Conservation (phyloP, 306 rosid species). For the Castanea mollissima region DNA sequence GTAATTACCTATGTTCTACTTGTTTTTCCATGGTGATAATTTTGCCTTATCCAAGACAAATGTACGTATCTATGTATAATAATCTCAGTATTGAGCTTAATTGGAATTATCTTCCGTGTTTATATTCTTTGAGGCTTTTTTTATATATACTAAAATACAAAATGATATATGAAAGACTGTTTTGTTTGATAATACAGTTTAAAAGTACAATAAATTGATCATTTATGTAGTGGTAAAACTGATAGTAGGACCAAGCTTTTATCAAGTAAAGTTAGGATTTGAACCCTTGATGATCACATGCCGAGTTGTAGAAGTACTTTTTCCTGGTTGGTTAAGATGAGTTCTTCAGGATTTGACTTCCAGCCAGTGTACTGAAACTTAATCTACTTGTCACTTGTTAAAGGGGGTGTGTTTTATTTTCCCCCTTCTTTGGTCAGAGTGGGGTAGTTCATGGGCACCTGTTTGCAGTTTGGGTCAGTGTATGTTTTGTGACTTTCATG, state of each 20-base stretch:
- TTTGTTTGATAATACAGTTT: background rate
- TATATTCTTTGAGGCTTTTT: background rate
- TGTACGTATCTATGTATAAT: background rate
- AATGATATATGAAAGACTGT: background rate
- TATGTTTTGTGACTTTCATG: background rate
- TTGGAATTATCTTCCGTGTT: background rate
- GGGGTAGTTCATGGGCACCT: background rate
- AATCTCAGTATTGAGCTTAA: slow-evolving; percentile 1
- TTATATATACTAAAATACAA: background rate
- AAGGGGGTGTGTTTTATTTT: background rate
- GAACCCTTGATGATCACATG: background rate
- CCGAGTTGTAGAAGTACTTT: background rate
- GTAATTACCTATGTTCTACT: slow-evolving; percentile 39
- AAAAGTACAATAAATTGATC: background rate
- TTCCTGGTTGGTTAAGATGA: background rate
- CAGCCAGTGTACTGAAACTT: background rate
- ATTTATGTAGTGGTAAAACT: background rate
- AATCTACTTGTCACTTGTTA: background rate
- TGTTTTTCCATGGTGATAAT: slow-evolving; percentile 6
- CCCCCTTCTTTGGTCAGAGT: background rate
- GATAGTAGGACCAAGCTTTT: no score
- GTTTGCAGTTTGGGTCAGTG: background rate
- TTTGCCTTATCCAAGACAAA: slow-evolving; percentile 3
- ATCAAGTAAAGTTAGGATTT: background rate
- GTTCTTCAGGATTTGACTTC: background rate